Base-by-base conservation (phyloP, 2,329 filamentous ascomycete species). In the Fusarium sp. region DNA sequence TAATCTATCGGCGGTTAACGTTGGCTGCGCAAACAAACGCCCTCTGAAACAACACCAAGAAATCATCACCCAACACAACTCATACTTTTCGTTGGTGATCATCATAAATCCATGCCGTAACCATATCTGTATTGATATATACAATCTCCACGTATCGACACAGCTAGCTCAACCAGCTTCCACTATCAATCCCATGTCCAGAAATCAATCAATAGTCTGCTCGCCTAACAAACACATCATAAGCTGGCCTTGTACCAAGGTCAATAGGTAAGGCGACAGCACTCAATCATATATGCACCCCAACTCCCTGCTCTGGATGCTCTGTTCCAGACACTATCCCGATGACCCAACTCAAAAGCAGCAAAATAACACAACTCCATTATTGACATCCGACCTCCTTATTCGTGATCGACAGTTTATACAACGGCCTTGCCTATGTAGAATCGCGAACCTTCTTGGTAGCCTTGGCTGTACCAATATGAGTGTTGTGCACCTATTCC, bases 381-480 rank as follows among this genome's bases (percentile, higher is more conserved):
- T 37, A 49, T 57, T 42, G 60, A 64, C 33, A 15, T 44, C 4
- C n/a, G 13, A 18, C 38, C 35, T 35, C 44, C 35, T 40, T 65
- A 49, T 47, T 53, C 43, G 23, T 18, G 30, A 35, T 42, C 57
- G 57, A 69, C 33, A 62, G 33, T 35, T 38, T 61, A 44, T 32
- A 67, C 47, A 35, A 35, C 21, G 10, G 32, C 16, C 56, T 43
- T 37, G 52, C 53, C 65, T 79, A 75, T 61, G 77, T 80, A 54
- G 75, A 82, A 59, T 84, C 82, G 38, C 77, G 85, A 69, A 89
- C 84, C 82, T 90, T 93, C 75, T 90, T 91, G 59, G 90, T 91
- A 69, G 91, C 90, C 85, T 93, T 97, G 46, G 95, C 95, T 1
- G 94, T 96, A 67, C 95, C 95, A 77, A 97, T 97, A 77, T 97